These are phyloP conservation scores for Pichia sp. DNA, from an alignment of 1,139 yeast species.

Conservation along the genomic window DNA sequence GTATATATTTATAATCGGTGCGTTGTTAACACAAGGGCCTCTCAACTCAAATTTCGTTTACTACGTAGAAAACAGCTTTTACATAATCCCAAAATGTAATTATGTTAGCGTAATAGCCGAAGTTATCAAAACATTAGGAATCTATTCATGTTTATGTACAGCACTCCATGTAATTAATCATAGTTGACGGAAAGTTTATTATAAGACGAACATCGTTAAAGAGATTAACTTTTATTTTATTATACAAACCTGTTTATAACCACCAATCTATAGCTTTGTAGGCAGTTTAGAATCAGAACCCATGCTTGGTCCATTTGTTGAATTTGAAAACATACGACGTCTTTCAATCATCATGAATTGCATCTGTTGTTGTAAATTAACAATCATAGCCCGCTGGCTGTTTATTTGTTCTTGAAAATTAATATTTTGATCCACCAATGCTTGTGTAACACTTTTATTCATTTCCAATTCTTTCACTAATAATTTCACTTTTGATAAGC, in stretches of 20 bases:
- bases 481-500: conserved; percentile 38
- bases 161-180: no score
- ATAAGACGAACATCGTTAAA: no score
- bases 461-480: conserved; percentile 31
- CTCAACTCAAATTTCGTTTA: no score
- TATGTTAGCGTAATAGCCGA: no score
- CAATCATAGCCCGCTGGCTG: conserved; percentile 40
- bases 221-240: no score
- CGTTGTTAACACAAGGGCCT: no score
- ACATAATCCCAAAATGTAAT: no score
- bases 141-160: no score
- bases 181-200: no score
- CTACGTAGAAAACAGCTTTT: no score
- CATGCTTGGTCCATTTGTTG: conserved; percentile 7
- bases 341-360: conserved; percentile 44
- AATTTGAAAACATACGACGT: conserved; percentile 20
- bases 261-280: conserved; percentile 6
- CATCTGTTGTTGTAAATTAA: conserved; percentile 45
- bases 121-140: no score
- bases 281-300: conserved; percentile 8
- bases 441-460: conserved; percentile 33
- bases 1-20: no score
- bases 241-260: background rate
- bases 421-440: conserved; percentile 39
- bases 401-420: conserved; percentile 46